Base-by-base conservation (phyloP, 2,329 filamentous ascomycete species). In the Aspergillus niger region DNA sequence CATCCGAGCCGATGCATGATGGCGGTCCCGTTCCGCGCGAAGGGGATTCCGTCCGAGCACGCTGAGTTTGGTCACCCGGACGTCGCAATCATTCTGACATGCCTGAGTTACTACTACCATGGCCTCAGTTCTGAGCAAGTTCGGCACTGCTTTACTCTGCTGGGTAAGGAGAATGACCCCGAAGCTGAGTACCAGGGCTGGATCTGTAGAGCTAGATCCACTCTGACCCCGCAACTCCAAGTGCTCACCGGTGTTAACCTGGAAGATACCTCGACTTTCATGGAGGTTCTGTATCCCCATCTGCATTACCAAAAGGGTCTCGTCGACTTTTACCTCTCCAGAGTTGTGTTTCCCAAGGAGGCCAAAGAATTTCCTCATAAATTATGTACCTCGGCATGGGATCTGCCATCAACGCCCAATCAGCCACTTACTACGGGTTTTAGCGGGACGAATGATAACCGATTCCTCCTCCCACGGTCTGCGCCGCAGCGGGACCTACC, bases 401-500 rank as follows among this genome's bases (percentile, higher is more conserved):
- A 91, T 59, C 74, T 91, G 3, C 38, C 50, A n/a, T 57, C 41
- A 2, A n/a, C 43, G 41, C 3, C 68, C 74, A 32, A 49, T 39
- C 6, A 20, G 0, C 74, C 84, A 15, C 78, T 81, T 0, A 86
- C 82, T 0, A 88, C 86, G 0, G 89, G 89, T 0, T 91, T 91
- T 67, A 89, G 86, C 56, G 88, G 89, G 0, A 91, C 89, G 0
- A 88, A 86, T 30, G 88, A 91, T 63, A 85, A 83, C 0, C 72
- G 80, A 20, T 76, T 80, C 17, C 67, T 88, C 0, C 76, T 91
- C 0, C 88, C 89, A 0, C 65, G 87, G 0, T 74, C 67, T 0
- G 79, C 91, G 0, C 67, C 74, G 0, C 86, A 90, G 30, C 72
- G 82, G 0, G 85, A 90, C 32, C 75, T 88, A 0, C 66, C 73